These are phyloP conservation scores for Ciborinia camelliae DNA, from an alignment of 2,329 filamentous ascomycete species.

Conservation along the genomic window DNA sequence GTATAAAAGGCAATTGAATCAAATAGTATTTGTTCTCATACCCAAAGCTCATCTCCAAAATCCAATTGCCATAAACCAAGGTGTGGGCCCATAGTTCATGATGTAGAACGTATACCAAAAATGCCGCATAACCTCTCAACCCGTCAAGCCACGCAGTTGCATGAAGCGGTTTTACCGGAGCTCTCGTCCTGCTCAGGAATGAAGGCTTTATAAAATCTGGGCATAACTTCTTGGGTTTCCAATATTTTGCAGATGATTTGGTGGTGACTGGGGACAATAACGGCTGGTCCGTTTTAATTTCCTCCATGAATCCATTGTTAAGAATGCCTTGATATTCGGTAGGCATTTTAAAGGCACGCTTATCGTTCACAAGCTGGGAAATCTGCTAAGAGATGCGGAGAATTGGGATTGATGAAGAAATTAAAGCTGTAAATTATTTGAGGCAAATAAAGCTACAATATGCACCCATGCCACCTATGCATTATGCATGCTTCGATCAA, in stretches of 20 bases:
- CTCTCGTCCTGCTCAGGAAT: constrained; percentile 11
- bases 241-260: not conserved
- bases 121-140: constrained; percentile 46
- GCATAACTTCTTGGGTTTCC: constrained; percentile 13
- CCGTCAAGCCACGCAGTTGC: constrained; percentile 43
- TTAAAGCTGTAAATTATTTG: not conserved
- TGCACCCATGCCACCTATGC: not conserved
- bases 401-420: not conserved
- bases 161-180: constrained; percentile 16
- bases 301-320: constrained; percentile 14
- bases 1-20: constrained; percentile 53
- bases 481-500: not conserved
- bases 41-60: constrained; percentile 35
- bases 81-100: constrained; percentile 40
- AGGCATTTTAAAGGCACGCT: constrained; percentile 3
- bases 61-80: constrained; percentile 18
- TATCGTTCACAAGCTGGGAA: not conserved
- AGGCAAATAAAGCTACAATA: not conserved
- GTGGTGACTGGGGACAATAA: not conserved
- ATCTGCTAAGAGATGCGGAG: not conserved
- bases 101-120: constrained; percentile 48
- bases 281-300: constrained; percentile 12
- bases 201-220: constrained; percentile 19
- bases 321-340: constrained; percentile 16
- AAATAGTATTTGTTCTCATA: constrained; percentile 37